Base-by-base conservation (phyloP, 164 flowering plant species). In the Aristolochia fimbriata region DNA sequence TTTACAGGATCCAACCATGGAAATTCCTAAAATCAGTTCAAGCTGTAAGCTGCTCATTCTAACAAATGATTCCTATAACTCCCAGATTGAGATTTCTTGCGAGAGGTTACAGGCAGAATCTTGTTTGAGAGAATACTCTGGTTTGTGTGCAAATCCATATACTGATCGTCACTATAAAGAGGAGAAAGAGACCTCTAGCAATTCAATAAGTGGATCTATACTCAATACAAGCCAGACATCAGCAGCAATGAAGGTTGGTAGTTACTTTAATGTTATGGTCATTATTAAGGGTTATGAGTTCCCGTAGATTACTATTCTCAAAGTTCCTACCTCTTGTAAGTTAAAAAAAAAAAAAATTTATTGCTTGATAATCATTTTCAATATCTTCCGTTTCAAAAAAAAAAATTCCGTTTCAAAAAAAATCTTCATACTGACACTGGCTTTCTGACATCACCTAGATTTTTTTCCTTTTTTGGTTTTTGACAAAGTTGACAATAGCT, bases 31-130 rank as follows among this genome's bases (percentile, higher is more conserved):
- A 50, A 41, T 72, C 16, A 49, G 62, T 63, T 53, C 41, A 30
- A 66, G 67, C 51, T 90, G 91, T 65, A 81, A 70, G 63, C 59
- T 91, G 50, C 64, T 62, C 24, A 43, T 87, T 59, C 49, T 60
- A 71, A 83, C 87, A 59, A 91, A 91, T 76, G 86, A 77, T 65
- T 84, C 95, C 15, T 71, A 63, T 52, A 70, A 47, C 63, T 72
- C 82, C 60, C 74, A 67, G 64, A 68, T 80, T 73, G 83, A 81
- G 74, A 68, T 87, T 65, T 78, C 83, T 62, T 87, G 92, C 75
- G 55, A 58, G 66, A 85, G 81, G 59, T 52, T 52, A 27, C 47
- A 86, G 46, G 30, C 73, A 17, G 48, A 52, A 24, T 20, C 77
- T 16, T 83, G 79, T 67, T 67, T 71, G 14, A 63, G 63, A 64